These are phyloP conservation scores for Suillus ampliporus DNA, from an alignment of 768 basidiomycete species.

Conservation along the genomic window DNA sequence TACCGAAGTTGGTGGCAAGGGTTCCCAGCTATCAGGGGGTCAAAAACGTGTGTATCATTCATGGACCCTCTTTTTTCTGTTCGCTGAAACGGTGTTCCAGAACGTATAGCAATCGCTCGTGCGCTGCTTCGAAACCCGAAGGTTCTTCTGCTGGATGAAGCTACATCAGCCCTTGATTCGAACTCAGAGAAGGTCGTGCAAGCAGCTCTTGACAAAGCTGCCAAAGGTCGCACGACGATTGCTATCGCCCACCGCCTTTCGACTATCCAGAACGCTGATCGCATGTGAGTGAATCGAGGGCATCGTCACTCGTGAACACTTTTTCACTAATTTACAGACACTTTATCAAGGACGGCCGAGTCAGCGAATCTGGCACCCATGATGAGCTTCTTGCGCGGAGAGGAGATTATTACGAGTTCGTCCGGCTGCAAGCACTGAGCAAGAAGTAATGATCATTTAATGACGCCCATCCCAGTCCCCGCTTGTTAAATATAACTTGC, in stretches of 20 bases:
- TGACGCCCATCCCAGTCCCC: neutral
- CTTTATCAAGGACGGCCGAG: conserved; percentile 86
- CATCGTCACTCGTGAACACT: neutral
- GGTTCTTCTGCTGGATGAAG: conserved; percentile 87
- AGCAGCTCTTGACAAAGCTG: conserved; percentile 89
- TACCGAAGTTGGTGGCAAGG: conserved; percentile 90
- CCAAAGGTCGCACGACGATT: conserved; percentile 91
- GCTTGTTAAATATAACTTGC: neutral
- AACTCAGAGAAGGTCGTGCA: conserved; percentile 95
- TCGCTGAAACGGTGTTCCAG: conserved; percentile 28
- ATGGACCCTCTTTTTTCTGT: conserved; percentile 3
- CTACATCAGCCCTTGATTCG: conserved; percentile 89
- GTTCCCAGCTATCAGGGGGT: conserved; percentile 87
- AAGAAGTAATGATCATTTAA: conserved; percentile 30
- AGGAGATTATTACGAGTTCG: conserved; percentile 84
- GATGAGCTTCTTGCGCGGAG: conserved; percentile 71
- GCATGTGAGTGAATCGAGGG: conserved; percentile 61
- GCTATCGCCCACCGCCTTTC: conserved; percentile 95
- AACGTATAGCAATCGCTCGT: conserved; percentile 85
- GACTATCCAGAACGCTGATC: conserved; percentile 90
- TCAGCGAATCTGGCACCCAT: conserved; percentile 88
- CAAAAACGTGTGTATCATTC: conserved; percentile 68
- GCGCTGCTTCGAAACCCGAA: conserved; percentile 89
- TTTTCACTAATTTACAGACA: conserved; percentile 54
- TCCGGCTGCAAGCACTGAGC: conserved; percentile 80